Evolutionary conservation across 2,329 filamentous ascomycete species (phyloP).

Genomic region (Canariomyces notabilis): DNA sequence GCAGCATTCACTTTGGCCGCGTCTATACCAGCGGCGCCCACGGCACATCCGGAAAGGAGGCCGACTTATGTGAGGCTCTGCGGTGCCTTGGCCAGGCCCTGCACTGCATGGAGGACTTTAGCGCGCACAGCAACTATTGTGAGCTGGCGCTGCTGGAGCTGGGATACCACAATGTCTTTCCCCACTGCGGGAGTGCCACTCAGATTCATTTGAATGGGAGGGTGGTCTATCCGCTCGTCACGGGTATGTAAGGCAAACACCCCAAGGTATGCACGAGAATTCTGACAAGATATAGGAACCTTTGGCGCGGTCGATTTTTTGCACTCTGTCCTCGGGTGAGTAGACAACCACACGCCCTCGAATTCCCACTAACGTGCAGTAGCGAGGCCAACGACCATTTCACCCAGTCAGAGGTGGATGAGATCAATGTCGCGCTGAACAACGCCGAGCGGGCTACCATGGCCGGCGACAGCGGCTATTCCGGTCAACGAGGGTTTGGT

Average conservation of each 20-base stretch:
- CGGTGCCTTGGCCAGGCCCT: conserved; percentile 70
- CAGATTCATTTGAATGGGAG: conserved; percentile 63
- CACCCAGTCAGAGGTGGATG: conserved; percentile 77
- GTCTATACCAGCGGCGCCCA: conserved; percentile 63
- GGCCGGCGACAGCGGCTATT: conserved; percentile 18
- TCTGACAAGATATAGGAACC: conserved; percentile 35
- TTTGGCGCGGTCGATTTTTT: conserved; percentile 83
- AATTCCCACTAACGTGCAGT: conserved; percentile 28
- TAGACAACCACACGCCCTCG: neutral
- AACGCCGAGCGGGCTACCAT: conserved; percentile 54
- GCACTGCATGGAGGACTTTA: conserved; percentile 74
- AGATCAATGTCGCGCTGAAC: conserved; percentile 69
- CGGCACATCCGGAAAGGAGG: conserved; percentile 60
- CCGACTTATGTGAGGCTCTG: conserved; percentile 74
- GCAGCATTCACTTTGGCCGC: conserved; percentile 72
- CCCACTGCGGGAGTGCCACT: conserved; percentile 64
- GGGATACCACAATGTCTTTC: conserved; percentile 63
- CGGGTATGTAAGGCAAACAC: conserved; percentile 37
- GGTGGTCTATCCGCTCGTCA: conserved; percentile 68
- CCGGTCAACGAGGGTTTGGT: conserved; percentile 32
- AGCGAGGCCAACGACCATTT: conserved; percentile 75
- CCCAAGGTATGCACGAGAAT: too few relatives aligned
- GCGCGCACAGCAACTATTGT: conserved; percentile 78
- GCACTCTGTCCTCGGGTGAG: conserved; percentile 60
- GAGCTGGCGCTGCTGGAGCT: conserved; percentile 72